Evolutionary conservation across 257 asterid genomes (phyloP), one percentile per base, ranked within the genome.

Genomic region (Anisodus tanguticus): DNA sequence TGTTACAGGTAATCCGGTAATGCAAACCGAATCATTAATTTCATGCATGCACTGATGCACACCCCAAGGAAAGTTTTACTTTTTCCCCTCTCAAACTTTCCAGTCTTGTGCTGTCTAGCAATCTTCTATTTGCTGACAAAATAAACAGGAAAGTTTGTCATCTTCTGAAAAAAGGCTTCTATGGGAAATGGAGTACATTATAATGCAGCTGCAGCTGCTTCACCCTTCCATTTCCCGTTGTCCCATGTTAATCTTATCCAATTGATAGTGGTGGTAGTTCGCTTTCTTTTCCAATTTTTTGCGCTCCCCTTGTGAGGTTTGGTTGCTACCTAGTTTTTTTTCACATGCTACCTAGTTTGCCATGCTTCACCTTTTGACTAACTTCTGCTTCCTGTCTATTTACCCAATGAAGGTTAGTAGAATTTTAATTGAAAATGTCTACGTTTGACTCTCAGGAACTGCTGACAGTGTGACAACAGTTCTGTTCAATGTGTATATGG

Each of bases 391-490:
- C 60, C 60, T 11, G 19, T 19, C 16, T 47, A 47, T 74, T 19
- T 51, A 22, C 5, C 35, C 19, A 49, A 19, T 49, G 60, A 49
- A 8, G 64, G 31, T 26, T 53, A 2, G 63, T 26, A 4, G 31
- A 35, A 13, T 51, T 77, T 77, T 26, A 16, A 13, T 12, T 6
- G 47, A 53, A 39, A 77, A 53, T 35, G 19, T 77, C 39, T 53
- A 12, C 0, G 7, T 77, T 77, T 13, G 64, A 26, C 26, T 77
- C 49, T 26, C 82, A 77, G 82, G 82, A 77, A 53, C 49, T 77
- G 64, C 82, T 77, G 64, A 77, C 41, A 77, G 49, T 77, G 53
- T 77, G 82, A 77, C 49, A 6, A 26, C 26, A 77, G 64, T 77
- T 51, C 31, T 15, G 31, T 51, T 16, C 64, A 51, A 77, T 77